phyloP scores from a whole-genome alignment of 2,329 filamentous ascomycete species.

The Elsinoe perseae region DNA sequence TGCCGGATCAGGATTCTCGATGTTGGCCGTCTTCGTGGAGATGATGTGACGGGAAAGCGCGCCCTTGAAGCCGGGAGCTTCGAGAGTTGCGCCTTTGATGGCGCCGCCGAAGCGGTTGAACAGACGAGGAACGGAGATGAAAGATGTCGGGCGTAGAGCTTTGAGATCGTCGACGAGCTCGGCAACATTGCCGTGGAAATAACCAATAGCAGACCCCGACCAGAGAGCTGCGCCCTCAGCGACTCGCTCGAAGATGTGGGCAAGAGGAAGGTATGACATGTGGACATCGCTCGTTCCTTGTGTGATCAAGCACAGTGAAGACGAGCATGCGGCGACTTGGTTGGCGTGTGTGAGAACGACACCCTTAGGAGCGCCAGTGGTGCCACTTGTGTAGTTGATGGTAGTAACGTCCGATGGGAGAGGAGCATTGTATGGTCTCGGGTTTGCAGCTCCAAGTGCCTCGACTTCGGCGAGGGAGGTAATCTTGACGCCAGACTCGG shows the following conservation, averaged over 20 bases:
- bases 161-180: constrained; percentile 18
- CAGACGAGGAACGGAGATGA: constrained; percentile 15
- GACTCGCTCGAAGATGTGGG: constrained; percentile 17
- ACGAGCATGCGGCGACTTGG: constrained; percentile 57
- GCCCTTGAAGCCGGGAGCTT: constrained; percentile 16
- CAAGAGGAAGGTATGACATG: constrained; percentile 33
- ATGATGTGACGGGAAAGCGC: constrained; percentile 12
- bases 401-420: constrained; percentile 16
- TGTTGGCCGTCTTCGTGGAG: constrained; percentile 16
- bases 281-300: constrained; percentile 26
- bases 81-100: constrained; percentile 14
- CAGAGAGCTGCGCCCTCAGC: constrained; percentile 15
- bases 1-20: constrained; percentile 36
- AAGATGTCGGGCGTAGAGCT: constrained; percentile 15
- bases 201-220: constrained; percentile 16
- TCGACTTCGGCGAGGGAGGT: constrained; percentile 16
- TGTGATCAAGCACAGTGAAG: constrained; percentile 31
- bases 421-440: constrained; percentile 17
- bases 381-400: constrained; percentile 66
- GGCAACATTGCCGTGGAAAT: constrained; percentile 17
- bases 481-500: constrained; percentile 14
- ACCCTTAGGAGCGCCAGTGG: constrained; percentile 74
- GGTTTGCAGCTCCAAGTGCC: constrained; percentile 16
- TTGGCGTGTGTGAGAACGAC: constrained; percentile 75
- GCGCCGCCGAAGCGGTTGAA: constrained; percentile 15